Percentiles rank a stretch among this genome's conserved stretches.
These are phyloP conservation scores for Adansonia rubrostipa DNA, from an alignment of 441 rosid species.

Conservation along the genomic window DNA sequence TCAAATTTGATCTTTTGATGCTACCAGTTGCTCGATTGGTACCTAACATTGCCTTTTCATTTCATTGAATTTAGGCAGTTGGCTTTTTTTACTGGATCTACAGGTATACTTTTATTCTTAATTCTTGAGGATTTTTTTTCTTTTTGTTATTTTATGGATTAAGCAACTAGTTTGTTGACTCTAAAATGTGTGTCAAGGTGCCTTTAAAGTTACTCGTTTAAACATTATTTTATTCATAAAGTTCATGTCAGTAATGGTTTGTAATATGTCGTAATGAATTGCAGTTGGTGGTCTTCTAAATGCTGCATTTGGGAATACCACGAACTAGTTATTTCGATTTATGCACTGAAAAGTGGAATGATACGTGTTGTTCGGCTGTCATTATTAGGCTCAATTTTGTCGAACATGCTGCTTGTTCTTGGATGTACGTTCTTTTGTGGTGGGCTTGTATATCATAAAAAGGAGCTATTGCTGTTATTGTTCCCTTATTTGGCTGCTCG, in stretches of 20 bases:
- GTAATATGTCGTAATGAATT: constrained; percentile 31
- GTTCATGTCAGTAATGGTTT: constrained; percentile 1
- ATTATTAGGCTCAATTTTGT: constrained; percentile 81
- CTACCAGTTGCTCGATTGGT: constrained; percentile 17
- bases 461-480: constrained; percentile 41
- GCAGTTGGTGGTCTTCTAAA: constrained; percentile 90
- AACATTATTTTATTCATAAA: not conserved
- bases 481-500: not conserved
- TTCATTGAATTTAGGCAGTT: constrained; percentile 62
- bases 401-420: constrained; percentile 88
- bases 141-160: not conserved
- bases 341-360: constrained; percentile 77
- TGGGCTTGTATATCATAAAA: constrained; percentile 60
- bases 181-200: not conserved
- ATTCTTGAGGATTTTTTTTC: not conserved
- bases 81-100: constrained; percentile 71
- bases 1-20: constrained; percentile 24
- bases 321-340: constrained; percentile 84
- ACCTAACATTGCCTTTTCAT: constrained; percentile 29
- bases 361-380: constrained; percentile 87
- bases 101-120: constrained; percentile 40
- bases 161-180: constrained; percentile 3
- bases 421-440: constrained; percentile 92
- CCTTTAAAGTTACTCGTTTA: not conserved
- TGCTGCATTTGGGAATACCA: constrained; percentile 92